Evolutionary conservation across 139 green algal genomes (phyloP).

Genomic region (Edaphochlamys debaryana): DNA sequence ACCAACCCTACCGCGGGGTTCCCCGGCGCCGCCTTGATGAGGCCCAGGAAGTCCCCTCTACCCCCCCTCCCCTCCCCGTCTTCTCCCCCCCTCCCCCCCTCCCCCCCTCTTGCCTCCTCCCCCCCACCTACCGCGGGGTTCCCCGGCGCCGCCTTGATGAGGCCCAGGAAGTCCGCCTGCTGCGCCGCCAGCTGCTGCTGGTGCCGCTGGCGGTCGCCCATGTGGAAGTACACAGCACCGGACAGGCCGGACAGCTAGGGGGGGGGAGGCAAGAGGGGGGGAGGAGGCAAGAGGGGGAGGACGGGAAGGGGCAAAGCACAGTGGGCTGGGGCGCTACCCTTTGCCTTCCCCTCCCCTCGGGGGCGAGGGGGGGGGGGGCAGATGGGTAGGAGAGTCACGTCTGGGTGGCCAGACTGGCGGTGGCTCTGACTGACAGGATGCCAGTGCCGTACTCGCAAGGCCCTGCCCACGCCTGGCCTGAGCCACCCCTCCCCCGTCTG

Average conservation of each 20-base stretch:
- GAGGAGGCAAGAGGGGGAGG: neutral
- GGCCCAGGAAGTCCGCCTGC: constrained; percentile 18
- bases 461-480: neutral
- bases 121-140: constrained; percentile 12
- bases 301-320: neutral
- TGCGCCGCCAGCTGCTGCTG: constrained; percentile 21
- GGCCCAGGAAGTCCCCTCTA: constrained; percentile 25
- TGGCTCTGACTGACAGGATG: too few relatives aligned
- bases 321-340: too few relatives aligned
- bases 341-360: too few relatives aligned
- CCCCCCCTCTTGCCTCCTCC: too few relatives aligned
- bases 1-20: constrained; percentile 13
- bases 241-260: neutral
- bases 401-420: too few relatives aligned
- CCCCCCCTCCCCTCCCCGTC: too few relatives aligned
- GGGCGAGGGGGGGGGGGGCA: too few relatives aligned
- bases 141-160: constrained; percentile 24
- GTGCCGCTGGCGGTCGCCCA: neutral
- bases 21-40: constrained; percentile 24
- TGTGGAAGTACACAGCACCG: neutral
- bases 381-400: too few relatives aligned
- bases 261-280: neutral
- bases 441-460: too few relatives aligned
- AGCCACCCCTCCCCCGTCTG: too few relatives aligned
- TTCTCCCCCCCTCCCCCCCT: too few relatives aligned